Evolutionary conservation across 148 eudicot genomes (phyloP).

Genomic region (Vaccinium myrtillus): DNA sequence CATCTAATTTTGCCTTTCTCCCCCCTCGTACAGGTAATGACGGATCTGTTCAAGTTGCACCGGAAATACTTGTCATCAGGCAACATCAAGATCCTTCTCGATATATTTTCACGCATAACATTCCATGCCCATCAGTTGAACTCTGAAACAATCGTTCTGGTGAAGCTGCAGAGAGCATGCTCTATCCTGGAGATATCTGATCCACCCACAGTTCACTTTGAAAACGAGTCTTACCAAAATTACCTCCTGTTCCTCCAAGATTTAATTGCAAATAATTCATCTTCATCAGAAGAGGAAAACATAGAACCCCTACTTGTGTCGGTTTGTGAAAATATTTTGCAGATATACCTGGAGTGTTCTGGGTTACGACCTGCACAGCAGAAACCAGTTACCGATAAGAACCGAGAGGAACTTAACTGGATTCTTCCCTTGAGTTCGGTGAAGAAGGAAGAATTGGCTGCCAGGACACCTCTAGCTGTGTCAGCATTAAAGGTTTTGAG

Average conservation of each 20-base stretch:
- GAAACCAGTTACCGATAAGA: slow-evolving; percentile 27
- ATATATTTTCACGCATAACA: slow-evolving; percentile 54
- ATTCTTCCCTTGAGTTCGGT: slow-evolving; percentile 74
- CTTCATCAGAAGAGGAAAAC: slow-evolving; percentile 45
- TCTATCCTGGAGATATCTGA: slow-evolving; percentile 72
- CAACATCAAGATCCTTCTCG: slow-evolving; percentile 56
- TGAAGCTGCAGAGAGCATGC: slow-evolving; percentile 71
- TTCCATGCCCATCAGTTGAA: slow-evolving; percentile 68
- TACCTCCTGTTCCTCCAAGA: slow-evolving; percentile 66
- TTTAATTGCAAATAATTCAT: slow-evolving; percentile 41
- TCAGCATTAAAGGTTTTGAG: slow-evolving; percentile 58
- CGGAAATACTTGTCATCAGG: slow-evolving; percentile 46
- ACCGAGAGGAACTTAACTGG: slow-evolving; percentile 45
- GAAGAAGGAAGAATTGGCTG: slow-evolving; percentile 82
- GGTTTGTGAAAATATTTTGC: slow-evolving; percentile 64
- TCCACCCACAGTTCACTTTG: slow-evolving; percentile 81
- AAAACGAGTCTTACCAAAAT: slow-evolving; percentile 71
- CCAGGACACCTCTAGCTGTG: slow-evolving; percentile 66
- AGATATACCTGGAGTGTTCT: slow-evolving; percentile 71
- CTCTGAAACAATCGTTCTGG: slow-evolving; percentile 43
- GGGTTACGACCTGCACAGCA: slow-evolving; percentile 35
- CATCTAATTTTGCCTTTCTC: slow-evolving; percentile 5
- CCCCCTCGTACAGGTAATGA: slow-evolving; percentile 50
- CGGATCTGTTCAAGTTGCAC: slow-evolving; percentile 73
- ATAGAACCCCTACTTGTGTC: slow-evolving; percentile 53